phyloP scores from a whole-genome alignment of 2,329 filamentous ascomycete species.

The Karstenula rhodostoma region DNA sequence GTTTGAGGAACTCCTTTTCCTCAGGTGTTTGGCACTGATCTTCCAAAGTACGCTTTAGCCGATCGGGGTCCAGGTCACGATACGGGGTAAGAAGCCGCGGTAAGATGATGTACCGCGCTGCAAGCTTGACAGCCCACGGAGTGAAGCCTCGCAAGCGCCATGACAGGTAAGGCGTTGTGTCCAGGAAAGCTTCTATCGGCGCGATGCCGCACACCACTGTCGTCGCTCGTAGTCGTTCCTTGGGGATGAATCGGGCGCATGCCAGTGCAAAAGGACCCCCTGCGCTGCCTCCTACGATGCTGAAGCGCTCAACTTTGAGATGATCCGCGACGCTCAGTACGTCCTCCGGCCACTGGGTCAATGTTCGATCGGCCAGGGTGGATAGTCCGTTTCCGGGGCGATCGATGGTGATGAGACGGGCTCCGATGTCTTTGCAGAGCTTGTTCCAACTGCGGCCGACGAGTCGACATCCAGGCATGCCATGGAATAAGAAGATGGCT shows the following conservation, averaged over 20 bases:
- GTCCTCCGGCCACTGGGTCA: constrained; percentile 24
- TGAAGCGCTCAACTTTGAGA: constrained; percentile 20
- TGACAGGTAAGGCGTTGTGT: constrained; percentile 22
- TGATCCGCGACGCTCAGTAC: constrained; percentile 21
- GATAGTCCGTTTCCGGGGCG: constrained; percentile 27
- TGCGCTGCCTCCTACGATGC: constrained; percentile 23
- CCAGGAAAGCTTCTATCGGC: constrained; percentile 24
- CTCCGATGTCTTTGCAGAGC: constrained; percentile 23
- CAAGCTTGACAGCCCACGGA: constrained; percentile 18
- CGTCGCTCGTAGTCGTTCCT: constrained; percentile 22
- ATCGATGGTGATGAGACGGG: constrained; percentile 26
- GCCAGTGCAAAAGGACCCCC: constrained; percentile 27
- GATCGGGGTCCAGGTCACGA: constrained; percentile 23
- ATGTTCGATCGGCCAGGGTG: constrained; percentile 17
- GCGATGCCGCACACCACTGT: constrained; percentile 28
- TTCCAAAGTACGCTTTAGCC: constrained; percentile 29
- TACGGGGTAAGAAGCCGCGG: constrained; percentile 26
- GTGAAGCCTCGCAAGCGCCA: constrained; percentile 23
- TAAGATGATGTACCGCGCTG: constrained; percentile 25
- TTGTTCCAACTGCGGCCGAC: constrained; percentile 24
- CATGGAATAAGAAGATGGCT: constrained; percentile 27
- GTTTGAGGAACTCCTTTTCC: constrained; percentile 26
- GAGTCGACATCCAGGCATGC: constrained; percentile 23
- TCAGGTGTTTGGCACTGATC: constrained; percentile 29
- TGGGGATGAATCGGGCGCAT: constrained; percentile 26